phyloP scores from a whole-genome alignment of 352 stramenopile species.

The Plasmopara muralis region DNA sequence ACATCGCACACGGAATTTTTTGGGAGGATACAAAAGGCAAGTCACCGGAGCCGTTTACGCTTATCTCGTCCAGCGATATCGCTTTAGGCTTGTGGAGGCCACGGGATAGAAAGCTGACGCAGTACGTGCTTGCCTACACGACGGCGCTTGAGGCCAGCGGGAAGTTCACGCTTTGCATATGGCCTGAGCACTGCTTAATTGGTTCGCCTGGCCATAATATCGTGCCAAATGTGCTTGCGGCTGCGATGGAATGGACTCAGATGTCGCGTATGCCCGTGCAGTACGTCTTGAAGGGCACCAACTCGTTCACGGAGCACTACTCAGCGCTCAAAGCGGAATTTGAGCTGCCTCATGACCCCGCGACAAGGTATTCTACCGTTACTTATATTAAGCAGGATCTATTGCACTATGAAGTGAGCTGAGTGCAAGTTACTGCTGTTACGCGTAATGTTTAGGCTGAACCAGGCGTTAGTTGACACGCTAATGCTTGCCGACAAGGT shows the following conservation, averaged over 20 bases:
- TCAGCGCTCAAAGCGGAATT: slow-evolving; percentile 92
- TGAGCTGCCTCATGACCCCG: slow-evolving; percentile 61
- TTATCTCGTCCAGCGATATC: slow-evolving; percentile 86
- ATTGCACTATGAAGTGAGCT: slow-evolving; percentile 4
- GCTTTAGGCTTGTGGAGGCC: slow-evolving; percentile 45
- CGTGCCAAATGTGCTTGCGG: slow-evolving; percentile 71
- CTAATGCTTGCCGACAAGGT: slow-evolving; percentile 85
- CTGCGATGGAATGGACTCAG: slow-evolving; percentile 83
- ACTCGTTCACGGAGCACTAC: slow-evolving; percentile 96
- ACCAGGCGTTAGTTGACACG: slow-evolving; percentile 76
- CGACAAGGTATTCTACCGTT: slow-evolving; percentile 37
- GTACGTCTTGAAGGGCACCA: slow-evolving; percentile 92
- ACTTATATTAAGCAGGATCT: neutral
- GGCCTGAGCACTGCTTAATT: slow-evolving; percentile 96
- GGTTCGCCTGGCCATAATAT: slow-evolving; percentile 88
- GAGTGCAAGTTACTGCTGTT: slow-evolving; percentile 1
- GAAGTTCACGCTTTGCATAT: slow-evolving; percentile 92
- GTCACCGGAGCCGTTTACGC: slow-evolving; percentile 88
- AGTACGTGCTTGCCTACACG: slow-evolving; percentile 90
- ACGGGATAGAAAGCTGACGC: slow-evolving; percentile 52
- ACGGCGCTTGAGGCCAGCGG: slow-evolving; percentile 75
- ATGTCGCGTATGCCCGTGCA: slow-evolving; percentile 53
- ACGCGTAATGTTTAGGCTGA: slow-evolving; percentile 41
- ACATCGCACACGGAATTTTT: slow-evolving; percentile 94
- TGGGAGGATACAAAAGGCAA: slow-evolving; percentile 73